Evolutionary conservation across 768 basidiomycete genomes (phyloP).

Genomic region (Lentinula sp.): DNA sequence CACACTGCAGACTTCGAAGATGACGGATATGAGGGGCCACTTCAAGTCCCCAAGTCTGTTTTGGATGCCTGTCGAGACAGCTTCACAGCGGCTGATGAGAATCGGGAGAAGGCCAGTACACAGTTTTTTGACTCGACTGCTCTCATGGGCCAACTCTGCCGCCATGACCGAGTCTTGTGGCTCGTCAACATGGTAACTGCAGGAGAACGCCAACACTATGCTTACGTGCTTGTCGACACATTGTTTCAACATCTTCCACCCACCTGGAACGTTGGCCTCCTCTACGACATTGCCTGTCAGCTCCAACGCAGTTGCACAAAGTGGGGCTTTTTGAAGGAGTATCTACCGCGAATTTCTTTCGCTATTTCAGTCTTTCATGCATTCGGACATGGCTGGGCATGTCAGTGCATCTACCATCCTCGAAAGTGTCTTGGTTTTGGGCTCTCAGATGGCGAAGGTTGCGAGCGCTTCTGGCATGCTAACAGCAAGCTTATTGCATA

Average conservation of each 20-base stretch:
- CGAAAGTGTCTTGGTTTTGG: constrained; percentile 19
- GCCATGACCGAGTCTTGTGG: constrained; percentile 26
- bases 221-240: constrained; percentile 20
- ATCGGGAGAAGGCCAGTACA: constrained; percentile 19
- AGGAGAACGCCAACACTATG: constrained; percentile 28
- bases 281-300: constrained; percentile 34
- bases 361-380: constrained; percentile 30
- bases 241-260: constrained; percentile 26
- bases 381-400: constrained; percentile 33
- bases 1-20: constrained; percentile 3
- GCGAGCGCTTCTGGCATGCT: constrained; percentile 19
- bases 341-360: constrained; percentile 19
- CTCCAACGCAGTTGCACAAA: constrained; percentile 20
- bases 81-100: constrained; percentile 24
- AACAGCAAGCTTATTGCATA: constrained; percentile 14
- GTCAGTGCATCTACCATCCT: constrained; percentile 30
- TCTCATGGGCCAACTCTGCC: constrained; percentile 30
- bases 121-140: constrained; percentile 29
- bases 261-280: constrained; percentile 14
- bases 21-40: constrained; percentile 13
- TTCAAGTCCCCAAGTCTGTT: constrained; percentile 20
- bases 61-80: constrained; percentile 25
- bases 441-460: constrained; percentile 20
- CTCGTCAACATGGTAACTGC: constrained; percentile 28
- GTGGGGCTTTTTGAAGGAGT: constrained; percentile 18